Base-by-base conservation (phyloP, 768 basidiomycete species). In the Collybia mongolica region DNA sequence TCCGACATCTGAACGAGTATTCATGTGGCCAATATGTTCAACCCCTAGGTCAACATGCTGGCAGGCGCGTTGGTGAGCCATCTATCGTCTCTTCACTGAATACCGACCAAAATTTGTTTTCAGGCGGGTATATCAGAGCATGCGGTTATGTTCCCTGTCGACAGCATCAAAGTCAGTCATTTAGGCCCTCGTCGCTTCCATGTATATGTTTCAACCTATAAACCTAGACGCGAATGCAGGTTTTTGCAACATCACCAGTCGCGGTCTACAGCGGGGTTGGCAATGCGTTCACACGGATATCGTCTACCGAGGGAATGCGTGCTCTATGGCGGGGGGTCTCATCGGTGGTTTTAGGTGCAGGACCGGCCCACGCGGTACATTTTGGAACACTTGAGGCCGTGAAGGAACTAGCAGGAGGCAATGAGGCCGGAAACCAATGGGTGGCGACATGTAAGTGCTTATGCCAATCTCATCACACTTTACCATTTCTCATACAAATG, bases 121-220 rank as follows among this genome's bases (percentile, higher is more conserved):
- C 65, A 96, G 94, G 97, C 97, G 60, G 97, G 97, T 53, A 98
- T 99, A 60, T 94, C 95, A 47, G 97, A 99, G 68, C 97, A 99
- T 72, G 90, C 94, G 24, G 93, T 97, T 65, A 98, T 99, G 89
- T 99, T 91, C 66, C 97, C 97, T 5, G 75, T 98, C 55, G 97
- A 99, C 73, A 96, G 93, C 63, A 98, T 99, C 66, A 99, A 99
- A 80, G 97, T 91, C 51, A 52, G 86, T 71, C 9, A 40, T 12
- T 52, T 9, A 18, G 12, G 3, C 44, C 20, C 23, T 28, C 40
- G 47, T 20, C 41, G 20, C 29, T 12, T 39, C 38, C 18, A 24
- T 39, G n/a, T n/a, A 17, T 36, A 23, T 14, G 23, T 36, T 37
- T 50, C 48, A 47, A 54, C 40, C 52, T 41, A 44, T 49, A 8